Evolutionary conservation across 257 asterid genomes (phyloP), one percentile per base, ranked within the genome.

Genomic region (Verbascum thapsus): DNA sequence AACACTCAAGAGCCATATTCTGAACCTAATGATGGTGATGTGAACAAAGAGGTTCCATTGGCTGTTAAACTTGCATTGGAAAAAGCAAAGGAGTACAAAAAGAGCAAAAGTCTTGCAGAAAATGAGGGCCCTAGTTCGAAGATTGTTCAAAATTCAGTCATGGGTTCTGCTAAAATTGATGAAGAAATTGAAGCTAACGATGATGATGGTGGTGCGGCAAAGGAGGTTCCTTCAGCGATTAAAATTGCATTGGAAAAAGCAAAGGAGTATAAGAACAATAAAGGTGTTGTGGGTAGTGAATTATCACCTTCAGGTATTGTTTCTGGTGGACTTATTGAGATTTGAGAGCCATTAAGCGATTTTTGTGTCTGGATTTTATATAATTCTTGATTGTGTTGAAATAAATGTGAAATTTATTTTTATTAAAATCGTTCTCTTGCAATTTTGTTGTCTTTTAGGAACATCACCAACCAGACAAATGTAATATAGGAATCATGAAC

Each of bases 241-340:
- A 78, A 78, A 66, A 60, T 74, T 40, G 88, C 90, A 1, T 34
- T 82, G 63, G 86, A 78, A 71, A 84, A 76, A 53, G 91, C 85
- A n/a, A 79, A 64, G 51, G 85, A 84, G 67, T 81, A 84, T 45
- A 79, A 69, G 78, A 80, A 67, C 75, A 72, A 75, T 9, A 84
- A 64, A 44, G 78, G 71, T 47, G 69, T 17, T 35, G 45, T 45
- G 59, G 83, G 49, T 10, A 32, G 60, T 38, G 70, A 68, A 49
- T 53, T 19, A 1, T 10, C 39, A 62, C 68, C 23, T 65, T 65
- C 86, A 81, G 94, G 96, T 85, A 75, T 63, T 50, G 16, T 53
- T 58, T 38, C 35, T 34, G 37, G 39, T 55, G 10, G 61, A 42
- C 15, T 60, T 16, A 1, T 34, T 65, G 18, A 15, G 8, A n/a